A percentile compares a stretch with the other conserved stretches of the same genome.
These are phyloP conservation scores for Galerina marginata DNA, from an alignment of 768 basidiomycete species.

Conservation along the genomic window DNA sequence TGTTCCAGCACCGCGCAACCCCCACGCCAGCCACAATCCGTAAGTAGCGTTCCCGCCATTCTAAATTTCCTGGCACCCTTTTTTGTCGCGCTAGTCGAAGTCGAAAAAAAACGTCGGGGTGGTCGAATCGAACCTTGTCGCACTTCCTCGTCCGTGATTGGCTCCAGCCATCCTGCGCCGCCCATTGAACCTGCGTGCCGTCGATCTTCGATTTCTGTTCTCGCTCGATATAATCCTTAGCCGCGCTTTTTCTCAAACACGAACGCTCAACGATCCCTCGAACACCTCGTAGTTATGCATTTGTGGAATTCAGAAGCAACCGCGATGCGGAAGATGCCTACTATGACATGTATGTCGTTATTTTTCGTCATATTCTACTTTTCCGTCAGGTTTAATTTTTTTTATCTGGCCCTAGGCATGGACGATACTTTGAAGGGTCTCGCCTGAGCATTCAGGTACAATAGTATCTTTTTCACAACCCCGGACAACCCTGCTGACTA, in stretches of 20 bases:
- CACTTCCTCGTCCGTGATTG: constrained; percentile 11
- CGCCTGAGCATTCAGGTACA: constrained; percentile 41
- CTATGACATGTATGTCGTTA: constrained; percentile 39
- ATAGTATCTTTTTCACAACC: background rate
- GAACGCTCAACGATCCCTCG: constrained; percentile 39
- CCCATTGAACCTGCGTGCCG: constrained; percentile 7
- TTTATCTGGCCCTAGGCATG: constrained; percentile 33
- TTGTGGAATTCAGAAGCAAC: constrained; percentile 42
- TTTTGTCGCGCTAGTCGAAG: constrained; percentile 27
- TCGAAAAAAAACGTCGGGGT: constrained; percentile 19
- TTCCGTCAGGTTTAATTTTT: background rate
- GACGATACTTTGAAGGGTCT: constrained; percentile 42
- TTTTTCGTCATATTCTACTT: background rate
- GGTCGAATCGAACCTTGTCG: constrained; percentile 15
- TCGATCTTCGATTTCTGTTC: constrained; percentile 18
- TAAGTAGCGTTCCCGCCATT: constrained; percentile 55
- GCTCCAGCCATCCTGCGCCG: constrained; percentile 8
- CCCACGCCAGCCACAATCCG: constrained; percentile 77
- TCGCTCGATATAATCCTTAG: constrained; percentile 17
- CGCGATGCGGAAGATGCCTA: constrained; percentile 46
- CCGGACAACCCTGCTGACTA: background rate
- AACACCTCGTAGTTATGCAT: constrained; percentile 41
- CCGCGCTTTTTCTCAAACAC: constrained; percentile 28
- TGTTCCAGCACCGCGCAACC: constrained; percentile 86
- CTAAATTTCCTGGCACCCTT: constrained; percentile 15